A percentile compares a stretch with the other conserved stretches of the same genome.
phyloP scores from a whole-genome alignment of 1,284 basidiomycete species.

The Omphalotus olearius region DNA sequence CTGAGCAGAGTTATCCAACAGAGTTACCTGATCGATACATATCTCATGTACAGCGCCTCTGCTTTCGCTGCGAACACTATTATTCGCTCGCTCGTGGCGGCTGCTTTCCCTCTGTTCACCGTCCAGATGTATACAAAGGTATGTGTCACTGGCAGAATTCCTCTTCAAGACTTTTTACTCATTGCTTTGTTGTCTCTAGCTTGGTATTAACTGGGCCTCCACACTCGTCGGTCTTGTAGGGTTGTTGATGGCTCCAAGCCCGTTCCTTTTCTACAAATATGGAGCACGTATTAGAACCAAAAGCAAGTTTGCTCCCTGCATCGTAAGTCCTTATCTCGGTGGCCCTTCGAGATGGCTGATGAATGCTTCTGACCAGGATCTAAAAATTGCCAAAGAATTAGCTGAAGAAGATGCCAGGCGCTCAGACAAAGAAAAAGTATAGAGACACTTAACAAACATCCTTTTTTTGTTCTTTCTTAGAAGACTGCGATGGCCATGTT shows the following conservation, averaged over 20 bases:
- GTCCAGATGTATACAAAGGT: slow-evolving; percentile 16
- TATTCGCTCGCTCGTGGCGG: slow-evolving; percentile 58
- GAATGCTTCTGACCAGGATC: slow-evolving; percentile 1
- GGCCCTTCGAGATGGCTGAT: background rate
- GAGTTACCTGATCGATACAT: slow-evolving; percentile 60
- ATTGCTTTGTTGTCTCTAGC: background rate
- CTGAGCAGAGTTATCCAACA: slow-evolving; percentile 22
- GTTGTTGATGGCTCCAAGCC: slow-evolving; percentile 48
- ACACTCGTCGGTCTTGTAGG: slow-evolving; percentile 36
- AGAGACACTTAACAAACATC: background rate
- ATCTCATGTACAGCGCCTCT: slow-evolving; percentile 63
- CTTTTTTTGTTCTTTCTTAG: no score
- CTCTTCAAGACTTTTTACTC: background rate
- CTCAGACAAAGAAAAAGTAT: background rate
- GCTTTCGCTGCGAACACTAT: slow-evolving; percentile 74
- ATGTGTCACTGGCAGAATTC: background rate
- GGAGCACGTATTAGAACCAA: slow-evolving; percentile 42
- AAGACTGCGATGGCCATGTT: no score
- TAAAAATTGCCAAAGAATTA: slow-evolving; percentile 13
- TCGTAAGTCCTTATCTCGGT: slow-evolving; percentile 29
- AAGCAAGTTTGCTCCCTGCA: slow-evolving; percentile 52
- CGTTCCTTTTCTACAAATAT: slow-evolving; percentile 55
- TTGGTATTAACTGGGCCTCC: slow-evolving; percentile 18
- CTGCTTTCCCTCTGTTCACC: slow-evolving; percentile 65
- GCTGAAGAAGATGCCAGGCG: slow-evolving; percentile 3